These are phyloP conservation scores for Aquanectria penicillioides DNA, from an alignment of 2,329 filamentous ascomycete species.

Conservation along the genomic window DNA sequence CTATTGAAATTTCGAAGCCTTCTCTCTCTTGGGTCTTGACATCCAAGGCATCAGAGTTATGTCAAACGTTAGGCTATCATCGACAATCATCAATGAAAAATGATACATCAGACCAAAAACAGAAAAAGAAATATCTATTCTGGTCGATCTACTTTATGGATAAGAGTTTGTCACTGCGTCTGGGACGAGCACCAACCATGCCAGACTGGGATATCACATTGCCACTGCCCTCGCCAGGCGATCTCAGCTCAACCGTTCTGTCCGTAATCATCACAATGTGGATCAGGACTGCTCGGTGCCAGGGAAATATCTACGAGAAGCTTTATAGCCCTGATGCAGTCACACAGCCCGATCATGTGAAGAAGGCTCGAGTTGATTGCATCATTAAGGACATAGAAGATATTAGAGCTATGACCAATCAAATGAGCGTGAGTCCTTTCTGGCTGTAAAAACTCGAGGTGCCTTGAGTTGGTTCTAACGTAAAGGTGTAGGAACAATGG, in stretches of 20 bases:
- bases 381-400: conserved; percentile 46
- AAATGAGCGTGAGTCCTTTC: conserved; percentile 33
- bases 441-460: too few species aligned
- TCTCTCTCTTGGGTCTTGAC: conserved; percentile 44
- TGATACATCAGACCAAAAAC: conserved; percentile 24
- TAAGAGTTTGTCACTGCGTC: conserved; percentile 63
- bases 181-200: conserved; percentile 63
- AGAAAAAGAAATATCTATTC: conserved; percentile 55
- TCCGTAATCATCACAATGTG: conserved; percentile 56
- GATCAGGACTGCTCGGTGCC: conserved; percentile 62
- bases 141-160: conserved; percentile 68
- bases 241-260: conserved; percentile 43
- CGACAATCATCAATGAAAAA: conserved; percentile 39
- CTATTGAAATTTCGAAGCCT: conserved; percentile 46
- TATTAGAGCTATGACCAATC: conserved; percentile 33
- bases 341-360: conserved; percentile 45
- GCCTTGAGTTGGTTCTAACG: too few species aligned
- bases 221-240: conserved; percentile 44
- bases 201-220: conserved; percentile 67
- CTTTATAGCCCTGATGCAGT: conserved; percentile 59
- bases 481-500: conserved; percentile 35
- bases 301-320: conserved; percentile 65
- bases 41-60: conserved; percentile 46
- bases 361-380: conserved; percentile 46
- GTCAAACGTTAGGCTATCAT: conserved; percentile 46